Conservation (phyloP, 371 early-diverging fungal species). For the Mycotypha africana region DNA sequence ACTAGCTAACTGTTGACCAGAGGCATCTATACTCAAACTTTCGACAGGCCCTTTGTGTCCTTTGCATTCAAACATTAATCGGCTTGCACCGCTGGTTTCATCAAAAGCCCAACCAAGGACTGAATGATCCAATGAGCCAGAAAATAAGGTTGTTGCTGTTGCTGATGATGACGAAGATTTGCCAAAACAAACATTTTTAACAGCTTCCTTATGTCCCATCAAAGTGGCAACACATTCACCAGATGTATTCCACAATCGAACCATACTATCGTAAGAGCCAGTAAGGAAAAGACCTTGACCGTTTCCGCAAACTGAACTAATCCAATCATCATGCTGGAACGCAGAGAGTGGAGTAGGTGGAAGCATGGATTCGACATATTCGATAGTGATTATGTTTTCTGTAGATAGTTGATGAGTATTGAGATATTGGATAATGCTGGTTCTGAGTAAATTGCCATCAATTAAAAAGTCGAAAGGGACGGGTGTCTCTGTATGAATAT, state of each 20-base stretch:
- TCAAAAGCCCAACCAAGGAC: constrained; percentile 43
- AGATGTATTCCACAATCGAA: constrained; percentile 77
- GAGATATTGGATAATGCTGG: constrained; percentile 72
- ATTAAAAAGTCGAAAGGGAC: constrained; percentile 91
- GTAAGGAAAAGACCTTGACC: constrained; percentile 60
- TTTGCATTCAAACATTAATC: constrained; percentile 62
- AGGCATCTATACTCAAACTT: constrained; percentile 43
- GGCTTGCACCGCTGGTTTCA: constrained; percentile 9
- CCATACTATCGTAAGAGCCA: constrained; percentile 82
- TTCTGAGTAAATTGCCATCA: constrained; percentile 81
- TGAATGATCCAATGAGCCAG: constrained; percentile 45
- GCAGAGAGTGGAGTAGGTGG: constrained; percentile 77
- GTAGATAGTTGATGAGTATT: constrained; percentile 67
- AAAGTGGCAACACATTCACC: constrained; percentile 69
- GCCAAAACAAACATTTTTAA: constrained; percentile 58
- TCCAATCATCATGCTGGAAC: constrained; percentile 92
- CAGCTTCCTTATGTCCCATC: constrained; percentile 64
- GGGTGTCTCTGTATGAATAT: constrained; percentile 55
- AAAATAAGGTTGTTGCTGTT: constrained; percentile 2
- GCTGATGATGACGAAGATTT: constrained; percentile 13
- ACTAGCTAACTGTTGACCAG: constrained; percentile 62
- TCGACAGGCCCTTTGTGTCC: constrained; percentile 76
- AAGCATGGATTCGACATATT: constrained; percentile 86
- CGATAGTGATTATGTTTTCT: constrained; percentile 83
- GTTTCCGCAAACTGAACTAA: constrained; percentile 65